These are phyloP conservation scores for Paracorniculantispora psalliotae DNA, from an alignment of 2,329 filamentous ascomycete genomes.

Conservation along the genomic window DNA sequence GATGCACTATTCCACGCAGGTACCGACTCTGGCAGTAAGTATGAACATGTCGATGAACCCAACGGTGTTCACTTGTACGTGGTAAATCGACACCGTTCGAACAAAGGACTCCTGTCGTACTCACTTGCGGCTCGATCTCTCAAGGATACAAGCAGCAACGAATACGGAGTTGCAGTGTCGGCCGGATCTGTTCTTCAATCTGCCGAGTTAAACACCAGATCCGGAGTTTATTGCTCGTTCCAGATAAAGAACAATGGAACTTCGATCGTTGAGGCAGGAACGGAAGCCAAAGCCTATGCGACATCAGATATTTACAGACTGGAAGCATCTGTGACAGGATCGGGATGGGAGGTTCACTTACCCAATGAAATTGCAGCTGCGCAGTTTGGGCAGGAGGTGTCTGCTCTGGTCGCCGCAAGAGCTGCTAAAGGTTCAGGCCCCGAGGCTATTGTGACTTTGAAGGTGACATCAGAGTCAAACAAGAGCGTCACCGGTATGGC, in stretches of 20 bases:
- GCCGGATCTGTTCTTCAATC: slow-evolving; percentile 27
- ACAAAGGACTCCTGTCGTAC: slow-evolving; percentile 41
- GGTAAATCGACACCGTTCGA: slow-evolving; percentile 37
- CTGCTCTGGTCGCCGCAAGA: slow-evolving; percentile 38
- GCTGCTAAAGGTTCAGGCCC: slow-evolving; percentile 27
- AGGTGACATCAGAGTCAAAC: slow-evolving; percentile 43
- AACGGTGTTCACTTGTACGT: slow-evolving; percentile 49
- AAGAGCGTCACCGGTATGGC: slow-evolving; percentile 23
- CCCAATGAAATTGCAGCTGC: slow-evolving; percentile 37
- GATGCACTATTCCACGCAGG: slow-evolving; percentile 52
- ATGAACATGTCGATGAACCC: slow-evolving; percentile 41
- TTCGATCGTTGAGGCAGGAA: slow-evolving; percentile 27
- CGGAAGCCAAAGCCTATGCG: slow-evolving; percentile 34
- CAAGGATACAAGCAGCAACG: slow-evolving; percentile 23
- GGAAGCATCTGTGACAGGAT: slow-evolving; percentile 36
- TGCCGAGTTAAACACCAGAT: no score
- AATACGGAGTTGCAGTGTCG: slow-evolving; percentile 32
- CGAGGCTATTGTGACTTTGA: slow-evolving; percentile 36
- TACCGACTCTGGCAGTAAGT: slow-evolving; percentile 45
- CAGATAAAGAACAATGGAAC: not conserved
- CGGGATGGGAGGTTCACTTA: slow-evolving; percentile 42
- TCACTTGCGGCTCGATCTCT: slow-evolving; percentile 43
- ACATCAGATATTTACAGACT: slow-evolving; percentile 44
- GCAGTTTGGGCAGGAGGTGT: slow-evolving; percentile 34
- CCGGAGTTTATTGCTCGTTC: not conserved